A percentile compares a stretch with the other conserved stretches of the same genome.
phyloP scores from a whole-genome alignment of 768 basidiomycete genomes.

The Pisolithus orientalis region DNA sequence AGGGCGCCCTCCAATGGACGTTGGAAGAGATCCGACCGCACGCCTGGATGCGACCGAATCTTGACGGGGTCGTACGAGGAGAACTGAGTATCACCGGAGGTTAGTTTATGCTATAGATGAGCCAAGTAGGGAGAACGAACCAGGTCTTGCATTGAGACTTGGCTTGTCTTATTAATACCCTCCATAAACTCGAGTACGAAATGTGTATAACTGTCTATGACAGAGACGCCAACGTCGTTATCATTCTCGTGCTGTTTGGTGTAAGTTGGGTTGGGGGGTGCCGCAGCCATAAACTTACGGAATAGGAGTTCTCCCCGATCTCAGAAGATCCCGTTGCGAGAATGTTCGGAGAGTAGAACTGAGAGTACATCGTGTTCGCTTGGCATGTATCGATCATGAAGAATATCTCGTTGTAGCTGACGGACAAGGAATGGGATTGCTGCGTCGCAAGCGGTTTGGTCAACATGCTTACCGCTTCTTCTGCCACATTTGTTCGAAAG shows the following conservation, averaged over 20 bases:
- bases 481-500: conserved; percentile 97
- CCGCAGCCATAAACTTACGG: conserved; percentile 43
- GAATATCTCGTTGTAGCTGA: conserved; percentile 83
- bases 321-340: conserved; percentile 85
- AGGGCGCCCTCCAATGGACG: conserved; percentile 55
- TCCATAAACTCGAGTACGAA: conserved; percentile 89
- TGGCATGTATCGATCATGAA: conserved; percentile 99
- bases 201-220: conserved; percentile 94
- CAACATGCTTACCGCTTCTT: conserved; percentile 66
- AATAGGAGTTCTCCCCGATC: conserved; percentile 88
- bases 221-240: conserved; percentile 88
- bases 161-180: conserved; percentile 84
- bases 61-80: conserved; percentile 64
- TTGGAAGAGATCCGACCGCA: conserved; percentile 76
- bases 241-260: conserved; percentile 78
- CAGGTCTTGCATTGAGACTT: conserved; percentile 72
- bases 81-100: conserved; percentile 47
- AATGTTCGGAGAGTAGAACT: conserved; percentile 90
- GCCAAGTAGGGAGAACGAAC: conserved; percentile 38
- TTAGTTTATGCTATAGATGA: conserved; percentile 7
- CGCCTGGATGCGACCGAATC: conserved; percentile 84
- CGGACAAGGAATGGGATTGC: conserved; percentile 26
- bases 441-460: neutral
- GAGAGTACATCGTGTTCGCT: conserved; percentile 91
- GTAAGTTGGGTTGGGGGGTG: neutral